phyloP scores from a whole-genome alignment of 1,284 basidiomycete genomes.

The Porodaedalea pini region DNA sequence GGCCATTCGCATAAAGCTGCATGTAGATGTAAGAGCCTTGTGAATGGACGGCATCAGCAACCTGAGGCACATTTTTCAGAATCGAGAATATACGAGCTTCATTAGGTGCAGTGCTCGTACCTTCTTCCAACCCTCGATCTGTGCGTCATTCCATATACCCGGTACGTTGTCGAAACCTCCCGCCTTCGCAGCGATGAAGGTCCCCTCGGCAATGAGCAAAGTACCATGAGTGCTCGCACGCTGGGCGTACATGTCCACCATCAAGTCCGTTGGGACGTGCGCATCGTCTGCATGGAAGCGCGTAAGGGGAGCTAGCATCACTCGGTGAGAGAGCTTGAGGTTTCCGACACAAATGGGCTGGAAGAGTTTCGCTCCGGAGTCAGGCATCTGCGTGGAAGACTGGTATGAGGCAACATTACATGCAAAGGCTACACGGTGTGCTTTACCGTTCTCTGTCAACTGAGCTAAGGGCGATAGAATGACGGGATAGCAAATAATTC shows the following conservation, averaged over 20 bases:
- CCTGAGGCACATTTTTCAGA: conserved; percentile 17
- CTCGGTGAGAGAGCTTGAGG: conserved; percentile 28
- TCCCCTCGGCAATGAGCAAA: conserved; percentile 47
- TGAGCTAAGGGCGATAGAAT: too few relatives aligned
- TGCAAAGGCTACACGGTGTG: too few relatives aligned
- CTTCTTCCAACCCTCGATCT: conserved; percentile 45
- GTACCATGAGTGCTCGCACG: conserved; percentile 41
- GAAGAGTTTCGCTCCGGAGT: conserved; percentile 25
- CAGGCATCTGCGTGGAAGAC: conserved; percentile 42
- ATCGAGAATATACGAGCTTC: neutral
- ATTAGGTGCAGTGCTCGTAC: conserved; percentile 26
- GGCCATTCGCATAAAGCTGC: conserved; percentile 50
- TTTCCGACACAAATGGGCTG: conserved; percentile 30
- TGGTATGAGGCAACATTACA: neutral
- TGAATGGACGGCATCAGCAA: conserved; percentile 39
- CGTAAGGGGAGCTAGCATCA: conserved; percentile 33
- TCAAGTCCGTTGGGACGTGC: conserved; percentile 28
- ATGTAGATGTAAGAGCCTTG: conserved; percentile 43
- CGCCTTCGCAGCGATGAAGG: conserved; percentile 38
- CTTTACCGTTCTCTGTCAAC: too few relatives aligned
- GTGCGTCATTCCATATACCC: conserved; percentile 42
- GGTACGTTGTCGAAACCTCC: conserved; percentile 38
- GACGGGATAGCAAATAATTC: too few relatives aligned
- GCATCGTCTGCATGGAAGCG: conserved; percentile 28
- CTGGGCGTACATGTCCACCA: conserved; percentile 45